Conservation (phyloP, 306 rosid species). For the Dalbergia cochinchinensis region DNA sequence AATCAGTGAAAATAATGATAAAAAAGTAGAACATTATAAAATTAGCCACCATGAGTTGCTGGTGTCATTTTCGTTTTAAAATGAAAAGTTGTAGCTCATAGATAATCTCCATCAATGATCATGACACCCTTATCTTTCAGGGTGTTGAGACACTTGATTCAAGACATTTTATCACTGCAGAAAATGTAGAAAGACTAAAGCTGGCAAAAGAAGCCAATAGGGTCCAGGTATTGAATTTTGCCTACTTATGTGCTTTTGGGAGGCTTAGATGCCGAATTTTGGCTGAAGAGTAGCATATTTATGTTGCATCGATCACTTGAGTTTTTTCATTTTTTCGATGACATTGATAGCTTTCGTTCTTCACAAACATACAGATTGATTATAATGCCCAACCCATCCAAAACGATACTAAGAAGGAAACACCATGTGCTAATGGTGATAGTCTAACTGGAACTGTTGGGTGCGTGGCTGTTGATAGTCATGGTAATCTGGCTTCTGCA, state of each 20-base stretch:
- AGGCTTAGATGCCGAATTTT: neutral
- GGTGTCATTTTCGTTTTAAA: neutral
- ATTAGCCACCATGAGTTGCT: neutral
- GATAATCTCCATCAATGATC: constrained; percentile 25
- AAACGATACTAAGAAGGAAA: constrained; percentile 56
- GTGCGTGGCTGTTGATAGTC: constrained; percentile 83
- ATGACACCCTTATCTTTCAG: constrained; percentile 49
- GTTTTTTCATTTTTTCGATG: neutral
- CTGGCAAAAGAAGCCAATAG: constrained; percentile 86
- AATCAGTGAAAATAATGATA: no score
- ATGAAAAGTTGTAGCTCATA: neutral
- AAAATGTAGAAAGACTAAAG: constrained; percentile 75
- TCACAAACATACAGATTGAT: constrained; percentile 66
- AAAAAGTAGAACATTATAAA: neutral
- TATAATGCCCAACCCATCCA: constrained; percentile 67
- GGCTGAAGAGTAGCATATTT: neutral
- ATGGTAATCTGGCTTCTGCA: constrained; percentile 85
- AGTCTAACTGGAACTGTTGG: constrained; percentile 90
- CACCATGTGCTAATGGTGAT: constrained; percentile 59
- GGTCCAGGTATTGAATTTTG: constrained; percentile 60
- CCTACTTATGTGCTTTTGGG: constrained; percentile 6
- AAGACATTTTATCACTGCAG: constrained; percentile 72
- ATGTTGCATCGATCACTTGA: constrained; percentile 21
- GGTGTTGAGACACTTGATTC: constrained; percentile 76
- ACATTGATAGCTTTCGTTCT: constrained; percentile 25